Evolutionary conservation across 2,329 filamentous ascomycete species (phyloP).

Genomic region (Diaporthe australafricana): DNA sequence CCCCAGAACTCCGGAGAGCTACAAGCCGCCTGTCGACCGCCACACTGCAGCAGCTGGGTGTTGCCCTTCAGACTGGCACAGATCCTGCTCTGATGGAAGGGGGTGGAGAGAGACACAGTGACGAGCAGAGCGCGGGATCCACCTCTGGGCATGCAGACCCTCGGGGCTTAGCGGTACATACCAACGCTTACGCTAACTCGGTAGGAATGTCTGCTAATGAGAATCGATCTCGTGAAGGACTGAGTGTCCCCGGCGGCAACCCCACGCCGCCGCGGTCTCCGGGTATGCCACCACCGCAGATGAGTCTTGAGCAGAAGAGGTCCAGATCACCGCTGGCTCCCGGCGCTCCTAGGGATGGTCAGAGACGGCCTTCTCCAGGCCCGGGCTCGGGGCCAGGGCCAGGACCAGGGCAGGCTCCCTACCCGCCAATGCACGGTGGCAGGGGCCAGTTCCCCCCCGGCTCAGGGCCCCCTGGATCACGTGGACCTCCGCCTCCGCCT

Average conservation of each 20-base stretch:
- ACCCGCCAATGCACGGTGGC: conserved; percentile 44
- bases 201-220: conserved; percentile 66
- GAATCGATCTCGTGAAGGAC: conserved; percentile 64
- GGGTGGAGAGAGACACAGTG: conserved; percentile 41
- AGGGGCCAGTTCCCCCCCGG: conserved; percentile 33
- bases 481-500: conserved; percentile 43
- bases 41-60: conserved; percentile 84
- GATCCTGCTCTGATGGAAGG: conserved; percentile 37
- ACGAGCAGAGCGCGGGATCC: conserved; percentile 48
- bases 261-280: conserved; percentile 49
- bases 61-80: conserved; percentile 55
- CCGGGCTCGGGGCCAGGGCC: conserved; percentile 44
- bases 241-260: conserved; percentile 52
- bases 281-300: conserved; percentile 55
- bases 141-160: conserved; percentile 48
- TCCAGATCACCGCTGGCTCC: conserved; percentile 58
- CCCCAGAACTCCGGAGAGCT: conserved; percentile 81
- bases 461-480: conserved; percentile 33
- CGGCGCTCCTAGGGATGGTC: conserved; percentile 39
- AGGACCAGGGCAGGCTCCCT: conserved; percentile 39
- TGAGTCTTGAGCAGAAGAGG: conserved; percentile 53
- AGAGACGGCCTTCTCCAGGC: conserved; percentile 42
- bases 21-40: conserved; percentile 86
- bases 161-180: conserved; percentile 62
- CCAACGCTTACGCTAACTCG: conserved; percentile 59